Base-by-base conservation (phyloP, 768 basidiomycete genomes). In the Tulasnella sp. region DNA sequence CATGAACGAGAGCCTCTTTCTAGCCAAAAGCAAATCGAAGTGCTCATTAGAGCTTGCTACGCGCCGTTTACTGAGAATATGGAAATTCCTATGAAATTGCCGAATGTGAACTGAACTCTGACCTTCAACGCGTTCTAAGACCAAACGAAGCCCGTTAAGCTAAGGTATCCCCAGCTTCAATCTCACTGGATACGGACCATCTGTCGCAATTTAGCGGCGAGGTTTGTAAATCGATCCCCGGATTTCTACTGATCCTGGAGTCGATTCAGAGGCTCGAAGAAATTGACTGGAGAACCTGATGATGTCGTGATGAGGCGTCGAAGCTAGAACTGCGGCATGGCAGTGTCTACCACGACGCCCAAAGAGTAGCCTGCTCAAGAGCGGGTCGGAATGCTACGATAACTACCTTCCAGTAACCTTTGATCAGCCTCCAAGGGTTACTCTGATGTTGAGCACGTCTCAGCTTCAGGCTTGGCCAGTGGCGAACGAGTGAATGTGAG, bases 281-380 rank as follows among this genome's bases (percentile, higher is more conserved):
- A 73, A 73, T 39, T 73, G 72, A 40, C 72, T 49, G n/a, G 38
- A 25, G 34, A 73, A 19, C 19, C 14, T 22, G 11, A 73, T 73
- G 19, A 42, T 37, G 36, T 73, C 72, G 12, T 39, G 42, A 36
- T 73, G 72, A 14, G 22, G n/a, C 12, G 39, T 73, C 0, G 31
- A 34, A 2, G 72, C 22, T 73, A 49, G 72, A 19, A 36, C n/a
- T n/a, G 22, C 25, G 49, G 40, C 11, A 17, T 22, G 19, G 72
- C 29, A 11, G 72, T 40, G 25, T 73, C 34, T 25, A 73, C 22
- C 11, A 73, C 19, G 15, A 52, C 19, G 11, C 42, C 45, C 40
- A 73, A 29, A 40, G 36, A 7, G 31, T 73, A 73, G 9, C 72
- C 72, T 73, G n/a, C 31, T 25, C 31, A 12, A 4, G 31, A 64